Percentiles rank a stretch among this genome's conserved stretches.
Conservation (phyloP, 2,329 filamentous ascomycete genomes). For the Coleophoma cylindrospora region DNA sequence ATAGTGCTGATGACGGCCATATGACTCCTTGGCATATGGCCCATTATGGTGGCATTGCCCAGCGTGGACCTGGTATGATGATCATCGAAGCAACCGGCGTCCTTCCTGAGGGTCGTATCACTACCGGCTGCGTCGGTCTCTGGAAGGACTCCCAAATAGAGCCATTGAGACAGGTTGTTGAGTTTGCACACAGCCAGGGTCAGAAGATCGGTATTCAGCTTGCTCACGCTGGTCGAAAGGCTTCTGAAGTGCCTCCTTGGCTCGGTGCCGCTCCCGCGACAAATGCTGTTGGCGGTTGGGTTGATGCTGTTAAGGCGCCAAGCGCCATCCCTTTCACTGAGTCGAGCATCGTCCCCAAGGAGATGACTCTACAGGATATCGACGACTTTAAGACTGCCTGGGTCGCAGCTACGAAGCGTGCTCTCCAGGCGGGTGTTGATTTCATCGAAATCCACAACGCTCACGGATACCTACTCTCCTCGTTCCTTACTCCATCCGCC, state of each 20-base stretch:
- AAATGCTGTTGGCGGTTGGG: constrained; percentile 29
- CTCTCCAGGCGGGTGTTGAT: constrained; percentile 46
- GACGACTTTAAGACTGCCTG: constrained; percentile 24
- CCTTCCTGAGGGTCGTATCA: constrained; percentile 27
- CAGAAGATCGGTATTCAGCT: constrained; percentile 26
- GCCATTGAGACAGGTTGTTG: constrained; percentile 22
- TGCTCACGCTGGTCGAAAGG: constrained; percentile 25
- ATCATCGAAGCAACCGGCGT: constrained; percentile 28
- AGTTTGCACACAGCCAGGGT: constrained; percentile 25
- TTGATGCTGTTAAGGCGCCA: constrained; percentile 37
- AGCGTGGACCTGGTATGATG: constrained; percentile 26
- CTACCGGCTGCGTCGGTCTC: constrained; percentile 28
- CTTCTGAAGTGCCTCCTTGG: constrained; percentile 14
- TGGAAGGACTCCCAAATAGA: constrained; percentile 29
- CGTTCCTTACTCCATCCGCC: constrained; percentile 52
- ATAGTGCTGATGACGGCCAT: constrained; percentile 34
- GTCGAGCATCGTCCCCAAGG: constrained; percentile 38
- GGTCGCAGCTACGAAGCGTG: constrained; percentile 22
- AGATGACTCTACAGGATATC: constrained; percentile 41
- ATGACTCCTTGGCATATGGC: constrained; percentile 9
- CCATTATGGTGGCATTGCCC: constrained; percentile 2
- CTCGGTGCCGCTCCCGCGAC: constrained; percentile 38
- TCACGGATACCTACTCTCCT: constrained; percentile 59
- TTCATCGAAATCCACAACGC: constrained; percentile 55
- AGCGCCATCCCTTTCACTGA: constrained; percentile 30